These are phyloP conservation scores for Geopyxis carbonaria DNA, from an alignment of 495 filamentous ascomycete species.

Conservation along the genomic window DNA sequence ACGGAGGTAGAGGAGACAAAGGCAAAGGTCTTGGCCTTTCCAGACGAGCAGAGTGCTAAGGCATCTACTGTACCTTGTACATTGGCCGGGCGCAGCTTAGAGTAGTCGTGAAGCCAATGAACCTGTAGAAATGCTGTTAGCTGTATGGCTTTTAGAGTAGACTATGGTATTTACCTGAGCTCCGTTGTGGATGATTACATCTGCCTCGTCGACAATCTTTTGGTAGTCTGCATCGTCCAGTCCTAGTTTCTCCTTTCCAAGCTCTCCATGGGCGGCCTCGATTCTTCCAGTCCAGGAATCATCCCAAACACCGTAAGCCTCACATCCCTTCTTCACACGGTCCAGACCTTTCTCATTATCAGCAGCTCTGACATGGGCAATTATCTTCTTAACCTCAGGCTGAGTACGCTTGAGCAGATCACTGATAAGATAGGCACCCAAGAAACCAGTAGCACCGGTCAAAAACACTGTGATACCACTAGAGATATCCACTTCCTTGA, in stretches of 20 bases:
- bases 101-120: conserved; percentile 74
- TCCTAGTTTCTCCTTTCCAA: conserved; percentile 56
- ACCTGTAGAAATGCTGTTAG: conserved; percentile 29
- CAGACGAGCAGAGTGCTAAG: conserved; percentile 54
- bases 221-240: conserved; percentile 46
- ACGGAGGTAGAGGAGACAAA: conserved; percentile 80
- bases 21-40: conserved; percentile 60
- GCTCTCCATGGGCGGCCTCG: conserved; percentile 50
- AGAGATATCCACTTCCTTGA: conserved; percentile 22
- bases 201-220: conserved; percentile 43
- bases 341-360: conserved; percentile 34
- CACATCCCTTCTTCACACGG: conserved; percentile 36
- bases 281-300: conserved; percentile 49
- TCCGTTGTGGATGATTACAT: conserved; percentile 81
- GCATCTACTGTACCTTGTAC: conserved; percentile 65
- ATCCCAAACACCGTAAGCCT: conserved; percentile 68
- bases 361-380: conserved; percentile 58
- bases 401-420: conserved; percentile 49
- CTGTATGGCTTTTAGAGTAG: background rate
- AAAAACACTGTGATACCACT: conserved; percentile 49
- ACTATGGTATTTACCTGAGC: conserved; percentile 32
- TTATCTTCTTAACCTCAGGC: conserved; percentile 41
- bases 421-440: conserved; percentile 64
- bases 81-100: conserved; percentile 57
- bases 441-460: conserved; percentile 82